Evolutionary conservation across 176 grass and related monocot species (phyloP).

Genomic region (Carex parvula): DNA sequence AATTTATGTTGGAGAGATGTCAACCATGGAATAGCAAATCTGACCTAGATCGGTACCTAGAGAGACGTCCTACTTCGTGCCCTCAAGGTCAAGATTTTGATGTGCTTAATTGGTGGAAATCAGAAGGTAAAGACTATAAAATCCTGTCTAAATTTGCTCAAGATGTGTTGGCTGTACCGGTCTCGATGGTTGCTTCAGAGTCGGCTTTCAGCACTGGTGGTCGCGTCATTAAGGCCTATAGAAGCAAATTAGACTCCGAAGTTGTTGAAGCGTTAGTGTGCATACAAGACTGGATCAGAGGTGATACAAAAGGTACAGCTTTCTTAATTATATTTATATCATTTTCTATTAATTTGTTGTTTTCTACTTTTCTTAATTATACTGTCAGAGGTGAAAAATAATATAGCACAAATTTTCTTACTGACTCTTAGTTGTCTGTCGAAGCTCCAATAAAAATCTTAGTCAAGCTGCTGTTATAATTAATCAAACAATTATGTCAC

Average conservation of each 20-base stretch:
- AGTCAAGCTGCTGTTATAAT: too few relatives aligned
- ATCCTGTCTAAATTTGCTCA: neutral
- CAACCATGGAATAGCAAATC: neutral
- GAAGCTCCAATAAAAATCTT: too few relatives aligned
- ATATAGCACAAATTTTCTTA: too few relatives aligned
- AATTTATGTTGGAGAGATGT: neutral
- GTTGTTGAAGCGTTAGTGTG: neutral
- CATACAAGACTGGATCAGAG: neutral
- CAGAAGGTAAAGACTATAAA: neutral
- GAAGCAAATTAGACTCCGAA: neutral
- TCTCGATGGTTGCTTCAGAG: neutral
- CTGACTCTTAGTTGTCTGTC: too few relatives aligned
- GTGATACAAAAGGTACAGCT: too few relatives aligned
- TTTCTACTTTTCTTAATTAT: too few relatives aligned
- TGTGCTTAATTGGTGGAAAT: conserved; percentile 17
- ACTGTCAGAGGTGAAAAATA: too few relatives aligned
- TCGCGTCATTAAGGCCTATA: neutral
- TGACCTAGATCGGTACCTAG: neutral
- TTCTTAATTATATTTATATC: too few relatives aligned
- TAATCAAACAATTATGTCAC: too few relatives aligned
- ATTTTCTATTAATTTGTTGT: too few relatives aligned
- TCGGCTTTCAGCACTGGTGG: neutral
- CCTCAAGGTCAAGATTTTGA: neutral
- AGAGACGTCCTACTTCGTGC: neutral
- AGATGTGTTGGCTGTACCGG: neutral